phyloP scores from a whole-genome alignment of 192 early-diverging fungal species.

The Mortierella claussenii region DNA sequence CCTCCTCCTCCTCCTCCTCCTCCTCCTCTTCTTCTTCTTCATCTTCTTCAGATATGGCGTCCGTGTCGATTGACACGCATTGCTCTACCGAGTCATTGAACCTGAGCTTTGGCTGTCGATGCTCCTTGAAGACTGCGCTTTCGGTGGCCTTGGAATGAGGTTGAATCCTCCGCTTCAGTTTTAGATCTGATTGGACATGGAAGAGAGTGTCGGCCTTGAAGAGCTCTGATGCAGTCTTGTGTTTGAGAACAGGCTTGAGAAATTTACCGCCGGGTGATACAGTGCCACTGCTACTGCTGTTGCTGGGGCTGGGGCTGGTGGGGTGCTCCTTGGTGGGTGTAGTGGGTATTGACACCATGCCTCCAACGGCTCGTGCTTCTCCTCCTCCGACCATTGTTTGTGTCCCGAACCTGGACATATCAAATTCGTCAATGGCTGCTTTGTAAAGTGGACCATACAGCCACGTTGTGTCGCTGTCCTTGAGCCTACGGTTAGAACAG shows the following conservation, averaged over 20 bases:
- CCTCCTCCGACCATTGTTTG: slow-evolving; percentile 19
- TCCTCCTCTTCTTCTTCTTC: slow-evolving; percentile 29
- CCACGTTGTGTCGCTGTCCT: slow-evolving; percentile 78
- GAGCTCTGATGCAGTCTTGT: slow-evolving; percentile 60
- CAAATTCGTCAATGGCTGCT: slow-evolving; percentile 52
- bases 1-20: neutral
- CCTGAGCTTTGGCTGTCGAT: slow-evolving; percentile 60
- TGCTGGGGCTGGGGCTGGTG: neutral
- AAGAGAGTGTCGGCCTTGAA: slow-evolving; percentile 52
- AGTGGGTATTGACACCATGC: slow-evolving; percentile 1
- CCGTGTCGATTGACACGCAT: slow-evolving; percentile 59
- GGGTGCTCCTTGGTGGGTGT: neutral
- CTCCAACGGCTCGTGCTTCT: too few species aligned
- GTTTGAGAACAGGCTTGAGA: slow-evolving; percentile 67
- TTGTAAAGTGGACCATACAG: slow-evolving; percentile 75
- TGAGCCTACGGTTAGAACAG: too few species aligned
- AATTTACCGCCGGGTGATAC: neutral
- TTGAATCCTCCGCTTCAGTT: slow-evolving; percentile 24
- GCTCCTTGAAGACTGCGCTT: slow-evolving; percentile 55
- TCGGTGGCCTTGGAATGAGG: slow-evolving; percentile 35
- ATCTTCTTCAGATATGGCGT: slow-evolving; percentile 49
- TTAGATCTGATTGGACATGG: slow-evolving; percentile 46
- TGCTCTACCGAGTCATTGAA: slow-evolving; percentile 71
- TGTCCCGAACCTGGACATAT: slow-evolving; percentile 19
- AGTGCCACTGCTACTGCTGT: neutral